Conservation (phyloP, 441 rosid genomes). For the Manihot esculenta region DNA sequence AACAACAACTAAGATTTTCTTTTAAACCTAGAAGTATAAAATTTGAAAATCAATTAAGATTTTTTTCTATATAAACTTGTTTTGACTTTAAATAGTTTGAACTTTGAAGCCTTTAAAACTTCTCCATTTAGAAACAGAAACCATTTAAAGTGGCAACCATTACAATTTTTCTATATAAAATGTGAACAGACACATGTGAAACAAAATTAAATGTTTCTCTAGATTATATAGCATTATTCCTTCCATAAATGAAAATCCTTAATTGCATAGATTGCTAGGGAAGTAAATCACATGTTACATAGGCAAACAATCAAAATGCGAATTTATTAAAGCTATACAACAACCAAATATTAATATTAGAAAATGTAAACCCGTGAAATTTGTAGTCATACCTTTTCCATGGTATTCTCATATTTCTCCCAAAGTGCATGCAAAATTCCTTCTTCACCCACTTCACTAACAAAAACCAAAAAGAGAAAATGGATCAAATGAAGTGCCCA, state of each 20-base stretch:
- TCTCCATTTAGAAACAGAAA: constrained; percentile 7
- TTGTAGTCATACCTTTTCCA: constrained; percentile 43
- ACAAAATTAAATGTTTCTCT: background rate
- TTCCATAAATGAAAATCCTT: constrained; percentile 2
- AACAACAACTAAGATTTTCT: background rate
- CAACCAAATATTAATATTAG: constrained; percentile 1
- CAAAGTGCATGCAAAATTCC: constrained; percentile 58
- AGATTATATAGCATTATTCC: background rate
- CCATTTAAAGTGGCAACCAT: background rate
- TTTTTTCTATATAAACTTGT: background rate
- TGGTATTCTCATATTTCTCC: constrained; percentile 51
- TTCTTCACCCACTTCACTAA: constrained; percentile 66
- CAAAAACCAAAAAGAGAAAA: constrained; percentile 7
- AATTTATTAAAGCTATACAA: background rate
- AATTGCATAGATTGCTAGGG: background rate
- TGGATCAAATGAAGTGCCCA: background rate
- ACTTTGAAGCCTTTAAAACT: background rate
- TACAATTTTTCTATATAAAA: background rate
- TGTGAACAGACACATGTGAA: background rate
- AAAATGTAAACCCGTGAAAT: background rate
- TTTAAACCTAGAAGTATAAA: background rate
- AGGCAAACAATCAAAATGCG: background rate
- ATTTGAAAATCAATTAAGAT: background rate
- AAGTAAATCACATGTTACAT: background rate
- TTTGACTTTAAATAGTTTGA: background rate